Evolutionary conservation across 1,284 basidiomycete genomes (phyloP), one percentile per base, ranked within the genome.

Genomic region (Puccinia horiana): DNA sequence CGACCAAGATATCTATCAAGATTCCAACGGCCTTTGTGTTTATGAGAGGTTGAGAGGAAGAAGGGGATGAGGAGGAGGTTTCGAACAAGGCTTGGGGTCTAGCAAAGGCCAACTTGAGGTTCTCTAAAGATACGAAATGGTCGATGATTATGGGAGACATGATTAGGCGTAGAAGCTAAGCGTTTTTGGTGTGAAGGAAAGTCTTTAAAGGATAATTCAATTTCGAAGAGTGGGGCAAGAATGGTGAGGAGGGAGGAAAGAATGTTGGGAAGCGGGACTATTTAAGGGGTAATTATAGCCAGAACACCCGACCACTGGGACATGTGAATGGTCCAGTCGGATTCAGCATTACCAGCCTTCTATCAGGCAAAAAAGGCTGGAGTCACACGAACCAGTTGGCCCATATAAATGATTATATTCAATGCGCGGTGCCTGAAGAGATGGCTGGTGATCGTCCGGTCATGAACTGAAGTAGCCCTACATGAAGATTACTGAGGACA

Each of bases 121-220:
- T 65, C 63, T 65, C 63, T 20, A 65, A 32, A 42, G 32, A 20
- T 42, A 65, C 5, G 18, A 65, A 65, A 8, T 35, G 63, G 37
- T 65, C 37, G 63, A 65, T 65, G 32, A 65, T 65, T n/a, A 65
- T 40, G 63, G 63, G 63, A 16, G 63, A 65, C 63, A 65, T 65
- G 63, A 16, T 65, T 65, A n/a, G 29, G 56, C n/a, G 56, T 35
- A 5, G 61, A 20, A 65, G 63, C 16, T 40, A 9, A 6, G 37
- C 37, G 63, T 23, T 6, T 54, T 54, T 8, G 8, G 26, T 12
- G 61, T 14, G 32, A 63, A 63, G 35, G 52, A 37, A 37, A 37
- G 23, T 63, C 12, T 61, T 61, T 14, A 18, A 23, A 11, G 29
- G 56, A 6, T 63, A 37, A 63, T 35, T 63, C 35, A 63, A 63